Evolutionary conservation across 2,329 filamentous ascomycete genomes (phyloP).

Genomic region (Trichoderma brevicompactum): DNA sequence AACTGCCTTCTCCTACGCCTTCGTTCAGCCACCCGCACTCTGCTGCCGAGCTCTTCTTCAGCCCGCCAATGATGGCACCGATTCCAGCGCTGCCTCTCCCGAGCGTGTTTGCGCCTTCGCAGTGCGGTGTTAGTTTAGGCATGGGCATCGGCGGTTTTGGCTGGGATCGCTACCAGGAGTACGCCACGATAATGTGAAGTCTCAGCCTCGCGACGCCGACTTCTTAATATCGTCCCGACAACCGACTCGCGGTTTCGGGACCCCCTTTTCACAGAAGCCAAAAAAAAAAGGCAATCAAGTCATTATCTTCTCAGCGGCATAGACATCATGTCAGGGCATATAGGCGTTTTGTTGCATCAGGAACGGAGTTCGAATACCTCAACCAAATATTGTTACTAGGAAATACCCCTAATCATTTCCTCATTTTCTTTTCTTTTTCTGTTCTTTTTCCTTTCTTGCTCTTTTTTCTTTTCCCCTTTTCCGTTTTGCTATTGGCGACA

Average conservation of each 20-base stretch:
- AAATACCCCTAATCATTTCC: constrained; percentile 34
- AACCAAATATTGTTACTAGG: constrained; percentile 43
- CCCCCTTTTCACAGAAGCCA: neutral
- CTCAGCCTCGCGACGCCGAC: constrained; percentile 56
- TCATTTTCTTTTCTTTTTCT: constrained; percentile 27
- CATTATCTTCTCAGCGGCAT: constrained; percentile 45
- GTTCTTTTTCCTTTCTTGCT: constrained; percentile 30
- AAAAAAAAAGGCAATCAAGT: constrained; percentile 34
- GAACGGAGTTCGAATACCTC: constrained; percentile 46
- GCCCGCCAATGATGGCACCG: constrained; percentile 73
- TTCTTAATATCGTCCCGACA: constrained; percentile 45
- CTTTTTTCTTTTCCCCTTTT: constrained; percentile 32
- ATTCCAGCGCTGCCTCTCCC: constrained; percentile 80
- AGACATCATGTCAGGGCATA: constrained; percentile 44
- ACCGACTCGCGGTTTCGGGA: constrained; percentile 18
- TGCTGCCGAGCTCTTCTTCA: constrained; percentile 77
- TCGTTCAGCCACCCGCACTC: constrained; percentile 76
- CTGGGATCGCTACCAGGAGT: constrained; percentile 86
- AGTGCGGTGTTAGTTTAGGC: constrained; percentile 75
- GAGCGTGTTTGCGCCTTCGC: constrained; percentile 76
- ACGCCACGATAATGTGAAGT: constrained; percentile 85
- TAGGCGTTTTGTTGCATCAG: constrained; percentile 52
- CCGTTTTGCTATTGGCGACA: constrained; percentile 46
- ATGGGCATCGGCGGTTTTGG: constrained; percentile 62
- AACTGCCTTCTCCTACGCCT: constrained; percentile 77